Conservation (phyloP, 1,284 basidiomycete genomes). For the Rhodotorula sp. region DNA sequence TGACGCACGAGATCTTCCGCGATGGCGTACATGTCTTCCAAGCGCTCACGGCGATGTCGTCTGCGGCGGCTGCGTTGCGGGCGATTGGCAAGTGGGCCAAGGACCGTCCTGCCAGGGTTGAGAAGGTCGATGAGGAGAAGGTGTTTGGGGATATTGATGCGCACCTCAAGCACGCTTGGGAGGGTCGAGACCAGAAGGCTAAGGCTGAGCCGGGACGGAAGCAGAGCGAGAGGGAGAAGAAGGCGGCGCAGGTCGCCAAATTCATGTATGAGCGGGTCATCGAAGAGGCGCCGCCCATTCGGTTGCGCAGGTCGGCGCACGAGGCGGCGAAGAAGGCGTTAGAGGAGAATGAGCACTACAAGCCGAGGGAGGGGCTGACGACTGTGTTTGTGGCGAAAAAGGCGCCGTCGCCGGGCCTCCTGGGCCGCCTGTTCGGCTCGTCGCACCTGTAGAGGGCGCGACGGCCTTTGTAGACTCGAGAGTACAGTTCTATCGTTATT, state of each 20-base stretch:
- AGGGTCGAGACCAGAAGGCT: background rate
- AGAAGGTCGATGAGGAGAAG: background rate
- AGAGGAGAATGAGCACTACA: background rate
- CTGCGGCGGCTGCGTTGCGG: background rate
- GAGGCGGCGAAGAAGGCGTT: slow-evolving; percentile 3
- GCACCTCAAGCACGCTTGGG: background rate
- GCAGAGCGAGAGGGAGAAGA: background rate
- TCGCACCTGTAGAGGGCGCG: no score
- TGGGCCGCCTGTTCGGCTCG: no score
- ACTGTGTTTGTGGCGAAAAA: background rate
- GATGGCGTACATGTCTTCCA: slow-evolving; percentile 23
- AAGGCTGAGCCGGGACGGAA: no score
- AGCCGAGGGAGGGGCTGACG: slow-evolving; percentile 4
- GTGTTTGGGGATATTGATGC: background rate
- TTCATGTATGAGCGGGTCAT: background rate
- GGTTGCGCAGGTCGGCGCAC: background rate
- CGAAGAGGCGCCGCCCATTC: slow-evolving; percentile 10
- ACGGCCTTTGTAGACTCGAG: no score
- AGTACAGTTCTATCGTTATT: no score
- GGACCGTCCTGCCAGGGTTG: background rate
- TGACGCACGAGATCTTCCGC: slow-evolving; percentile 28
- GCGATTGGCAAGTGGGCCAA: slow-evolving; percentile 10
- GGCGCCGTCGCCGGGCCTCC: no score
- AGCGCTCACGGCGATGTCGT: background rate
- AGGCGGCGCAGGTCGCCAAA: background rate